Base-by-base conservation (phyloP, 2,329 filamentous ascomycete genomes). In the Aspergillus viridinutans region DNA sequence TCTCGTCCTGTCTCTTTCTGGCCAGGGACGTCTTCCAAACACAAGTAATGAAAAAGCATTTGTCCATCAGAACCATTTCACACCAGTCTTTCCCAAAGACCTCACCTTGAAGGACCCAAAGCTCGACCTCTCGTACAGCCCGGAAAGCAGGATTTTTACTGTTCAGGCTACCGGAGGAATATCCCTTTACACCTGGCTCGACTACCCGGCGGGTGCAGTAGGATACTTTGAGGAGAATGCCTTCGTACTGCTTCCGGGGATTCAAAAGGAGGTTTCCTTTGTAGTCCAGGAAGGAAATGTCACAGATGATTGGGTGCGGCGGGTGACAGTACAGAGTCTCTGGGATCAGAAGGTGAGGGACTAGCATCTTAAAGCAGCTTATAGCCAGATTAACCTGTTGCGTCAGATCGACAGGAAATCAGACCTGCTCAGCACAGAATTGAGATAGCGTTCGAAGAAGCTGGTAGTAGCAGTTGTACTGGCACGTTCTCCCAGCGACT, bases 121-220 rank as follows among this genome's bases (percentile, higher is more conserved):
- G 0, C 56, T 85, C 2, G 59, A 70, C 7, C 50, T 81, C 2
- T 68, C 63, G 1, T 74, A 76, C 53, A 59, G 74, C 48, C 60
- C 63, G 0, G 35, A 58, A 0, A 67, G 61, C 0, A 61, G 64
- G 3, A 72, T 69, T 3, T 83, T 83, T 59, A 78, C 72, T 0
- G 76, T 84, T 0, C 73, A 74, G 35, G 81, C 81, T 0, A 78
- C 70, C 14, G 72, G 59, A 0, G 81, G 80, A 0, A 74, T 82
- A 0, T 80, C 81, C 3, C 72, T 80, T 3, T 84, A 81, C 72
- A 82, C 81, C 1, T 85, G 81, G 81, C 65, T 85, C 2, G 80
- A 81, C 53, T 79, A 82, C 56, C 80, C 81, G 0, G 69, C 74
- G 1, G 78, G 77, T 0, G 72, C 76, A 1, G 75, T 83, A 9